phyloP scores from a whole-genome alignment of 805 yeast species.

The Hemisphaericaspora nanyangensis region DNA sequence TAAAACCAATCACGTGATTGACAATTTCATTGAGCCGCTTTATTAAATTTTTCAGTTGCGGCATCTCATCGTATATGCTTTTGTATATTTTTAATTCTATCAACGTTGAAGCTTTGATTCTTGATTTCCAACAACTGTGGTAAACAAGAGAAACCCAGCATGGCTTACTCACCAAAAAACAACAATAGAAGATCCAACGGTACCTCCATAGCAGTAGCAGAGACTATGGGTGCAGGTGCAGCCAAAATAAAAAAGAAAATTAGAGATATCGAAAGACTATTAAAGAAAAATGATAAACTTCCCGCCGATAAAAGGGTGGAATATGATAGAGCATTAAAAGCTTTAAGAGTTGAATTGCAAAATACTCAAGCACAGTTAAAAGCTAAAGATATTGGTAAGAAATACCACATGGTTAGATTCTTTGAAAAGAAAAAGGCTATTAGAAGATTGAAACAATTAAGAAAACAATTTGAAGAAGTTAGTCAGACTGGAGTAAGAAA shows the following conservation, averaged over 20 bases:
- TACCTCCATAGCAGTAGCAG: conserved; percentile 23
- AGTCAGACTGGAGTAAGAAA: conserved; percentile 30
- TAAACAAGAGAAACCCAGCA: conserved; percentile 4
- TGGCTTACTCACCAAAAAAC: conserved; percentile 16
- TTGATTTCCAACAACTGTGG: neutral
- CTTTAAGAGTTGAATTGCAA: conserved; percentile 55
- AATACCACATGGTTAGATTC: conserved; percentile 91
- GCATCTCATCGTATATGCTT: no score
- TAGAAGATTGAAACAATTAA: conserved; percentile 59
- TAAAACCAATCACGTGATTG: neutral
- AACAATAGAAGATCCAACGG: conserved; percentile 14
- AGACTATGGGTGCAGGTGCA: conserved; percentile 28
- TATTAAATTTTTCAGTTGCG: no score
- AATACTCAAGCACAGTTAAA: conserved; percentile 42
- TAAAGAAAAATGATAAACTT: conserved; percentile 47
- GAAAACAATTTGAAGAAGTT: conserved; percentile 33
- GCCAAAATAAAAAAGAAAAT: conserved; percentile 77
- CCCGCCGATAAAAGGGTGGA: conserved; percentile 64
- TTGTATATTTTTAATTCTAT: no score
- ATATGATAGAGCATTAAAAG: conserved; percentile 72
- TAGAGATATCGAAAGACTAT: conserved; percentile 75
- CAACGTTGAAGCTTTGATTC: no score
- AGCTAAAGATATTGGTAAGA: conserved; percentile 54
- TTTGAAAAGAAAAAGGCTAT: conserved; percentile 85
- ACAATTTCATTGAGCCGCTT: no score